phyloP scores from a whole-genome alignment of 768 basidiomycete species.

The Pleurotus djamor region DNA sequence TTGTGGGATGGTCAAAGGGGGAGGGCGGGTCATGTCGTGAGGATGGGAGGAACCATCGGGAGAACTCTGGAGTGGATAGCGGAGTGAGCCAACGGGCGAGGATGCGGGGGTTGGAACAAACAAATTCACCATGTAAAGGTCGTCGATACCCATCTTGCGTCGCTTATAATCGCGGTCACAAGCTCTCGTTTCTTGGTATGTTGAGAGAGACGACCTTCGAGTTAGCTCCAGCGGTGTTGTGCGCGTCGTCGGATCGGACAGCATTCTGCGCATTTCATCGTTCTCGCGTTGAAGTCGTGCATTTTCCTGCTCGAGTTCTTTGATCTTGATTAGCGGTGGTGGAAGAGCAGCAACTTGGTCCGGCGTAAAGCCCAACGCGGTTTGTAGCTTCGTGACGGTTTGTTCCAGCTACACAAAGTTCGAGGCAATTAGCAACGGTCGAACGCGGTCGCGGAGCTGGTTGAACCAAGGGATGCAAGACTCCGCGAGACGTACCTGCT shows the following conservation, averaged over 20 bases:
- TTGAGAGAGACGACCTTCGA: constrained; percentile 43
- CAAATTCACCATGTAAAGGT: constrained; percentile 48
- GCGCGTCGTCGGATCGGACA: constrained; percentile 43
- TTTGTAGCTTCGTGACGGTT: constrained; percentile 83
- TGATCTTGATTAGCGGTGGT: constrained; percentile 70
- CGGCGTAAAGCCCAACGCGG: constrained; percentile 65
- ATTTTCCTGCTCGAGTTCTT: constrained; percentile 84
- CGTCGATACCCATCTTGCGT: constrained; percentile 54
- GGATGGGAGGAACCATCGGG: constrained; percentile 43
- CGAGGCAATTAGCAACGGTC: not conserved
- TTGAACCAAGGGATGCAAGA: constrained; percentile 1
- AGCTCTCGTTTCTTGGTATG: constrained; percentile 45
- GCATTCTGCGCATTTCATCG: constrained; percentile 68
- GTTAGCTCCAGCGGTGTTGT: constrained; percentile 35
- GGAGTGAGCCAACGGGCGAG: not conserved
- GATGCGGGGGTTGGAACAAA: not conserved
- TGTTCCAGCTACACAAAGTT: constrained; percentile 62
- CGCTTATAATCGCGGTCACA: constrained; percentile 63
- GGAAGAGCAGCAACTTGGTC: constrained; percentile 76
- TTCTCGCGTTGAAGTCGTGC: constrained; percentile 67
- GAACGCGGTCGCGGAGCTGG: constrained; percentile 5
- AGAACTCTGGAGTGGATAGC: constrained; percentile 31
- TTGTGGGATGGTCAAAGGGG: constrained; percentile 64
- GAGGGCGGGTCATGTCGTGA: constrained; percentile 39
- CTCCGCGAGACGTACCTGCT: constrained; percentile 53